Evolutionary conservation across 768 basidiomycete genomes (phyloP).

Genomic region (Leccinum pellstonianum): DNA sequence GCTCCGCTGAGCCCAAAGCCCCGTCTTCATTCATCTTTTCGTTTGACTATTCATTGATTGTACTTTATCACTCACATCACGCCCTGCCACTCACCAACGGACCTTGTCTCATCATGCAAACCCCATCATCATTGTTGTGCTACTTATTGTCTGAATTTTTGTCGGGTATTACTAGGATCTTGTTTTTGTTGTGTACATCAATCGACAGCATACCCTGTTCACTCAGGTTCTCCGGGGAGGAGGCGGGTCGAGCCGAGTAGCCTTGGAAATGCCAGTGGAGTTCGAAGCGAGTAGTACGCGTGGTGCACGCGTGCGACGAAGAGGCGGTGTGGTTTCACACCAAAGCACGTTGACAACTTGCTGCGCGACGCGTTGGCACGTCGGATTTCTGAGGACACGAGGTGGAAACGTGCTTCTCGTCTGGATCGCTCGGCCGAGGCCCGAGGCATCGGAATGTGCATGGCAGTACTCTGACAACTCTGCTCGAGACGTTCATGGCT

Average conservation of each 20-base stretch:
- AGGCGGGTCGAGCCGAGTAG: too few species aligned
- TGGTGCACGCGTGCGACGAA: constrained; percentile 1
- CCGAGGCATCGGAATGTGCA: neutral
- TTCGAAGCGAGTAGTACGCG: neutral
- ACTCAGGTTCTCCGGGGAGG: too few species aligned
- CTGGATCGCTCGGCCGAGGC: neutral
- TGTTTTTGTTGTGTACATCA: neutral
- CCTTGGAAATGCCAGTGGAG: too few species aligned
- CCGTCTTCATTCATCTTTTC: neutral
- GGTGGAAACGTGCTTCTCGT: neutral
- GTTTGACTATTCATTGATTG: neutral
- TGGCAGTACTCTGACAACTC: neutral
- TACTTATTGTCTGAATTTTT: neutral
- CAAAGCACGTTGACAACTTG: neutral
- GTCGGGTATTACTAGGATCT: neutral
- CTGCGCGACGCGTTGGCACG: neutral
- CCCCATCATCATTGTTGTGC: neutral
- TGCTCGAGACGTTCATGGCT: too few species aligned
- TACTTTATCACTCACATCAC: neutral
- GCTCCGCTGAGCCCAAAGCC: neutral
- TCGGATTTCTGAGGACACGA: neutral
- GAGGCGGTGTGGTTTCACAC: neutral
- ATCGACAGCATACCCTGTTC: neutral
- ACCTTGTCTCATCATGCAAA: neutral
- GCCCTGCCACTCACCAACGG: neutral